A percentile compares a stretch with the other conserved stretches of the same genome.
These are phyloP conservation scores for Delonix regia DNA, from an alignment of 306 rosid genomes.

Conservation along the genomic window DNA sequence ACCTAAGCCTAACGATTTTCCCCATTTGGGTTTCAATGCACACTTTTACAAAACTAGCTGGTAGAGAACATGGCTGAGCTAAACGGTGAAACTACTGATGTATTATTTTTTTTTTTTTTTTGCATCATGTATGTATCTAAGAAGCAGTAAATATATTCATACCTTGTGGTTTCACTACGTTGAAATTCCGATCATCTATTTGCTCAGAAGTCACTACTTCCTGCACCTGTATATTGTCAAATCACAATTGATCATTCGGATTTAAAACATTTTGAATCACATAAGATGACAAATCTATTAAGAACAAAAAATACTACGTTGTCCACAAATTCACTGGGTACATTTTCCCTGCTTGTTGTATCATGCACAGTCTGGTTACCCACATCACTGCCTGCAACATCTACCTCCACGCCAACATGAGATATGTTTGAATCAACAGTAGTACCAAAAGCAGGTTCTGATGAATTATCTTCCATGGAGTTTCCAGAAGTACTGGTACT, in stretches of 20 bases:
- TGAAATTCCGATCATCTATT: conserved; percentile 30
- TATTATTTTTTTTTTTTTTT: background rate
- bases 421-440: conserved; percentile 36
- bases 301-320: conserved; percentile 30
- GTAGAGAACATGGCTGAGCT: background rate
- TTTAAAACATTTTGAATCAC: conserved; percentile 30
- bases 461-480: conserved; percentile 30
- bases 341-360: conserved; percentile 38
- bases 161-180: conserved; percentile 55
- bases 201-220: conserved; percentile 40
- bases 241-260: conserved; percentile 32
- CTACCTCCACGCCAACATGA: conserved; percentile 41
- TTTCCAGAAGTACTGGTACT: conserved; percentile 19
- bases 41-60: background rate
- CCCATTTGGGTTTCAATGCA: background rate
- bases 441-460: conserved; percentile 3
- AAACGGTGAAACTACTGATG: background rate
- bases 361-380: conserved; percentile 35
- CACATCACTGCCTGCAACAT: conserved; percentile 37
- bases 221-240: conserved; percentile 47
- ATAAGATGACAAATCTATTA: conserved; percentile 4
- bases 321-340: conserved; percentile 27
- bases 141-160: conserved; percentile 28
- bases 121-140: conserved; percentile 3
- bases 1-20: background rate